Evolutionary conservation across 2,329 filamentous ascomycete genomes (phyloP).

Genomic region (Exserohilum turcica): DNA sequence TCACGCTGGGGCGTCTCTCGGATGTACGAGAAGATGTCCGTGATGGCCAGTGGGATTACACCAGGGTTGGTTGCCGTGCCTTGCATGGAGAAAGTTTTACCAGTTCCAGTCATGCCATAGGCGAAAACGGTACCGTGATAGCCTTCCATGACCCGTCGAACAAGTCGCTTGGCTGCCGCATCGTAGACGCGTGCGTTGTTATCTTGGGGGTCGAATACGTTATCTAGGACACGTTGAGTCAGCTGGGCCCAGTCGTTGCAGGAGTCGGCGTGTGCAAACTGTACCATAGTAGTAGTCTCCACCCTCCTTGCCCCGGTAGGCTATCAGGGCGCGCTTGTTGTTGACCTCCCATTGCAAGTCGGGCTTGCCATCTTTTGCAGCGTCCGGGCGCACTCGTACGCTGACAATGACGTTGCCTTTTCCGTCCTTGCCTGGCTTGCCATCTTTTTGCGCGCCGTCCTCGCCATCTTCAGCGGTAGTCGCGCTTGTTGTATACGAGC

Average conservation of each 20-base stretch:
- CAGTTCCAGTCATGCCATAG: slow-evolving; percentile 98
- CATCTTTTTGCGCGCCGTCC: slow-evolving; percentile 59
- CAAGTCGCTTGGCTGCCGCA: slow-evolving; percentile 87
- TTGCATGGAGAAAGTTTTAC: slow-evolving; percentile 99
- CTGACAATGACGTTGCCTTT: slow-evolving; percentile 97
- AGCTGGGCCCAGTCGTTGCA: slow-evolving; percentile 14
- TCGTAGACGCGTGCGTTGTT: slow-evolving; percentile 96
- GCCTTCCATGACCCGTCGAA: slow-evolving; percentile 97
- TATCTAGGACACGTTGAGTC: slow-evolving; percentile 64
- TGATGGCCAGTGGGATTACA: slow-evolving; percentile 95
- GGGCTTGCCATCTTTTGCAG: slow-evolving; percentile 65
- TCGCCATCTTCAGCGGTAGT: slow-evolving; percentile 88
- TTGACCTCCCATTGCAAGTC: slow-evolving; percentile 94
- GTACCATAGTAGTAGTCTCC: slow-evolving; percentile 85
- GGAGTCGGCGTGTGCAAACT: slow-evolving; percentile 40
- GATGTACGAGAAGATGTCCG: slow-evolving; percentile 99
- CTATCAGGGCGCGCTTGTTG: slow-evolving; percentile 77
- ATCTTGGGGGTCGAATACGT: slow-evolving; percentile 92
- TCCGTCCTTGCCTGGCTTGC: slow-evolving; percentile 62
- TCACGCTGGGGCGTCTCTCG: slow-evolving; percentile 93
- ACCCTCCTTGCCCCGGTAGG: slow-evolving; percentile 86
- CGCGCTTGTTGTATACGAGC: slow-evolving; percentile 85
- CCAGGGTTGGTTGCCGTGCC: slow-evolving; percentile 93
- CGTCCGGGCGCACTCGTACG: slow-evolving; percentile 88
- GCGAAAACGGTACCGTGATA: slow-evolving; percentile 98